A percentile compares a stretch with the other conserved stretches of the same genome.
Evolutionary conservation across 1,284 basidiomycete species (phyloP).

Genomic region (Malassezia japonica): DNA sequence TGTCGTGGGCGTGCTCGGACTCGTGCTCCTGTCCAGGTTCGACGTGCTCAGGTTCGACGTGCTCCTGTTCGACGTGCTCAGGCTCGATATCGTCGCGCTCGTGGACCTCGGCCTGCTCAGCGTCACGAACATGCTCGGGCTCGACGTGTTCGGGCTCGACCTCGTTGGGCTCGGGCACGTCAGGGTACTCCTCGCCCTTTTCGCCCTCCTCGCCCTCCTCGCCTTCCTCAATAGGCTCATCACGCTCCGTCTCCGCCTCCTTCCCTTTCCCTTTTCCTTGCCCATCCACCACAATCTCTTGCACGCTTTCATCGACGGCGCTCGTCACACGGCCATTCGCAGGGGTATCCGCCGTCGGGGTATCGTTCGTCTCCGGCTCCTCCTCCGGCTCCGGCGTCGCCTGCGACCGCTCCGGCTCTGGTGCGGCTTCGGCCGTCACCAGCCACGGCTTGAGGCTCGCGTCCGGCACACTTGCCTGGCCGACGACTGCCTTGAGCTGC

Average conservation of each 20-base stretch:
- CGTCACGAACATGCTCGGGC: neutral
- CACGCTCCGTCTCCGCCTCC: no score
- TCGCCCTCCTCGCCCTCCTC: neutral
- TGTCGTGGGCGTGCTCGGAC: no score
- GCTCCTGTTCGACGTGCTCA: neutral
- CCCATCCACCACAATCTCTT: no score
- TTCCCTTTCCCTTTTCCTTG: no score
- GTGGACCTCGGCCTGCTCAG: neutral
- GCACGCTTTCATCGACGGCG: no score
- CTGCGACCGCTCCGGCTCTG: neutral
- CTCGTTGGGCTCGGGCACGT: neutral
- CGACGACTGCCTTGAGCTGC: conserved; percentile 5
- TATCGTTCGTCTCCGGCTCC: neutral
- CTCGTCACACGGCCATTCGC: no score
- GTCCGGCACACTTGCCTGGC: conserved; percentile 4
- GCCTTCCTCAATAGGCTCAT: neutral
- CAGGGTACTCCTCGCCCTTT: neutral
- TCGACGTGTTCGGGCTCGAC: neutral
- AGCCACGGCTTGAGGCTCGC: conserved; percentile 1
- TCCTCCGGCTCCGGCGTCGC: neutral
- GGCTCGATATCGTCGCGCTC: neutral
- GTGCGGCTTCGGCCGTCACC: neutral
- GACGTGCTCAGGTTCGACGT: neutral
- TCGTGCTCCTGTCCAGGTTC: neutral
- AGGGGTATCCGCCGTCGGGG: neutral